Percentiles rank a stretch among this genome's conserved stretches.
Evolutionary conservation across 352 stramenopile species (phyloP).

Genomic region (Phytophthora ohioensis): DNA sequence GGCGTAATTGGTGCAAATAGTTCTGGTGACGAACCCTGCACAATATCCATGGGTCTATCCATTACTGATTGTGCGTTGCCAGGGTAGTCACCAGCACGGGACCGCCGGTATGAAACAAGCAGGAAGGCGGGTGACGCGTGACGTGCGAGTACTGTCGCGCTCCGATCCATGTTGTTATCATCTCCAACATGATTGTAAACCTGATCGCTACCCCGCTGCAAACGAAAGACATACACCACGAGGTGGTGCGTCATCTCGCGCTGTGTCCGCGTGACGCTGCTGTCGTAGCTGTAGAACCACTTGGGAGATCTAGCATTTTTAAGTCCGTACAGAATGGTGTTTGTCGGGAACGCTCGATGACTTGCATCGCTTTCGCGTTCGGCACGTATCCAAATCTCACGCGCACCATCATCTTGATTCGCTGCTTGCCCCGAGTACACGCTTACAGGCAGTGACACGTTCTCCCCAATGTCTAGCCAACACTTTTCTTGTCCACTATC

Average conservation of each 20-base stretch:
- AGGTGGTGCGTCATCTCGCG: constrained; percentile 54
- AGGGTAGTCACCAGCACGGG: constrained; percentile 4
- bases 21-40: too few species aligned
- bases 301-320: constrained; percentile 52
- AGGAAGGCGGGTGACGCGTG: constrained; percentile 44
- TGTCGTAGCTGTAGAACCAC: constrained; percentile 63
- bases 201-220: not conserved
- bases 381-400: constrained; percentile 38
- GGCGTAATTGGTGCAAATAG: too few species aligned
- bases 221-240: constrained; percentile 38
- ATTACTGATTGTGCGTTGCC: not conserved
- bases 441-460: not conserved
- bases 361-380: constrained; percentile 17
- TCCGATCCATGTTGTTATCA: not conserved
- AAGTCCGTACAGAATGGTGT: constrained; percentile 41
- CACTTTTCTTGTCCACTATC: not conserved
- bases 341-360: constrained; percentile 15
- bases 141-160: constrained; percentile 34
- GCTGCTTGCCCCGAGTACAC: too few species aligned
- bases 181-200: too few species aligned
- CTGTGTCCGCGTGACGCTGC: constrained; percentile 48
- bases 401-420: not conserved
- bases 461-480: constrained; percentile 2
- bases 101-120: constrained; percentile 51
- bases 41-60: too few species aligned